Percentiles rank a stretch among this genome's conserved stretches.
Conservation (phyloP, 2,329 filamentous ascomycete genomes). For the Trichoderma simmonsii region DNA sequence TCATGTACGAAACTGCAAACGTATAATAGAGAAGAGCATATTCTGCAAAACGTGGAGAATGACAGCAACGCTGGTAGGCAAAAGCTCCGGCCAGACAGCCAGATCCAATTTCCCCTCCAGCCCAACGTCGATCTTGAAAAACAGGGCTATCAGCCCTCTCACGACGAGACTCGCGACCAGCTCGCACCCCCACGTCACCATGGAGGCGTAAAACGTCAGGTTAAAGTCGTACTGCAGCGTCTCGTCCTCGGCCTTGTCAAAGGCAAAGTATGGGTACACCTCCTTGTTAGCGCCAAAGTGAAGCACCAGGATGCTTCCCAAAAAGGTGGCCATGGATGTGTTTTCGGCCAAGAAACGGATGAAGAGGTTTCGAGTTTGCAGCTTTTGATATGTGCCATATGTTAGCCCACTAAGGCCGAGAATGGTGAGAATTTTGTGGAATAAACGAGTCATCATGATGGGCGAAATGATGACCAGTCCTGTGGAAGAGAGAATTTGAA, state of each 20-base stretch:
- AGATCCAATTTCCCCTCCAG: slow-evolving; percentile 63
- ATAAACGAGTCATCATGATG: slow-evolving; percentile 58
- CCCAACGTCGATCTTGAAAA: slow-evolving; percentile 61
- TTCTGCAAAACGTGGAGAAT: slow-evolving; percentile 68
- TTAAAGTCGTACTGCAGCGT: slow-evolving; percentile 56
- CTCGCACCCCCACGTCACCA: slow-evolving; percentile 66
- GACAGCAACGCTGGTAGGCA: slow-evolving; percentile 63
- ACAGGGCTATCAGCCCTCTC: slow-evolving; percentile 53
- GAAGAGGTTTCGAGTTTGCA: slow-evolving; percentile 64
- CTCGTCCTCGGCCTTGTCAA: slow-evolving; percentile 48
- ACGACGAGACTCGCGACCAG: slow-evolving; percentile 60
- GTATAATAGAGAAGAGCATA: slow-evolving; percentile 68
- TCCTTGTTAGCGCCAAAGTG: slow-evolving; percentile 66
- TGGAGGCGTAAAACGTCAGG: slow-evolving; percentile 61
- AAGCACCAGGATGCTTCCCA: slow-evolving; percentile 62
- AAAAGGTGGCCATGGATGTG: slow-evolving; percentile 64
- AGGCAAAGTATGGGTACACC: slow-evolving; percentile 68
- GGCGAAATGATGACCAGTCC: slow-evolving; percentile 62
- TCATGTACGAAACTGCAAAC: slow-evolving; percentile 51
- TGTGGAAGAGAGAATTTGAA: slow-evolving; percentile 62
- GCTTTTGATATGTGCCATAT: slow-evolving; percentile 63
- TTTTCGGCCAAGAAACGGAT: slow-evolving; percentile 66
- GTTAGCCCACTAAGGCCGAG: slow-evolving; percentile 57
- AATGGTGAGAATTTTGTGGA: slow-evolving; percentile 54
- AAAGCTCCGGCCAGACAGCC: slow-evolving; percentile 62